phyloP scores from a whole-genome alignment of 2,329 filamentous ascomycete species.

The Paecilomyces formosus region DNA sequence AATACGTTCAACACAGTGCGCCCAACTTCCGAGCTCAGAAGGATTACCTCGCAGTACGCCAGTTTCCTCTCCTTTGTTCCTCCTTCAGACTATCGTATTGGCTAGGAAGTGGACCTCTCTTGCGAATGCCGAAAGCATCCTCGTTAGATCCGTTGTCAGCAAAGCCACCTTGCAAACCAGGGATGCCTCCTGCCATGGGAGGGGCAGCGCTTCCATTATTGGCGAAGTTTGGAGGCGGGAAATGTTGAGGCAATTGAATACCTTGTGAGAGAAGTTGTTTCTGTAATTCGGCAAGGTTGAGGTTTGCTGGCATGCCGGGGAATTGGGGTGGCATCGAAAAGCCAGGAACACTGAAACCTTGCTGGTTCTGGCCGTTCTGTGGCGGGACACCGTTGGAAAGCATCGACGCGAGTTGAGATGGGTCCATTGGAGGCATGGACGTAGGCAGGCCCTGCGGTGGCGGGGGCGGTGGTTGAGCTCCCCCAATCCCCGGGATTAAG shows the following conservation, averaged over 20 bases:
- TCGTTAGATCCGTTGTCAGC: constrained; percentile 26
- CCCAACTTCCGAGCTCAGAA: not conserved
- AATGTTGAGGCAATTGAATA: constrained; percentile 26
- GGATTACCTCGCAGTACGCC: constrained; percentile 32
- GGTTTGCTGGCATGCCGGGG: constrained; percentile 41
- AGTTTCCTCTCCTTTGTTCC: constrained; percentile 59
- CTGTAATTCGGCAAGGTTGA: constrained; percentile 29
- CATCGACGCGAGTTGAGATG: constrained; percentile 33
- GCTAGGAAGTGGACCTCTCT: constrained; percentile 66
- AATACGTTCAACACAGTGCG: not conserved
- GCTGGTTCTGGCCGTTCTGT: constrained; percentile 16
- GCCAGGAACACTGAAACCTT: constrained; percentile 27
- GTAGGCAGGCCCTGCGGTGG: constrained; percentile 17
- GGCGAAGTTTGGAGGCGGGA: constrained; percentile 28
- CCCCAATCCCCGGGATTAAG: constrained; percentile 42
- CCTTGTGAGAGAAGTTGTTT: constrained; percentile 30
- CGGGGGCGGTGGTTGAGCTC: constrained; percentile 30
- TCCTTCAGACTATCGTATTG: constrained; percentile 74
- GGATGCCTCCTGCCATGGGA: constrained; percentile 15
- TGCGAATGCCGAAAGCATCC: constrained; percentile 39
- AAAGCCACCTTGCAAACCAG: constrained; percentile 27
- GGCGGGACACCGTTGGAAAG: constrained; percentile 39
- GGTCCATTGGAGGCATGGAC: constrained; percentile 43
- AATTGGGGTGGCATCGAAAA: constrained; percentile 37
- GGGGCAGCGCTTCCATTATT: not conserved